Conservation (phyloP, 2,329 filamentous ascomycete species). For the Colletotrichum caudatum region DNA sequence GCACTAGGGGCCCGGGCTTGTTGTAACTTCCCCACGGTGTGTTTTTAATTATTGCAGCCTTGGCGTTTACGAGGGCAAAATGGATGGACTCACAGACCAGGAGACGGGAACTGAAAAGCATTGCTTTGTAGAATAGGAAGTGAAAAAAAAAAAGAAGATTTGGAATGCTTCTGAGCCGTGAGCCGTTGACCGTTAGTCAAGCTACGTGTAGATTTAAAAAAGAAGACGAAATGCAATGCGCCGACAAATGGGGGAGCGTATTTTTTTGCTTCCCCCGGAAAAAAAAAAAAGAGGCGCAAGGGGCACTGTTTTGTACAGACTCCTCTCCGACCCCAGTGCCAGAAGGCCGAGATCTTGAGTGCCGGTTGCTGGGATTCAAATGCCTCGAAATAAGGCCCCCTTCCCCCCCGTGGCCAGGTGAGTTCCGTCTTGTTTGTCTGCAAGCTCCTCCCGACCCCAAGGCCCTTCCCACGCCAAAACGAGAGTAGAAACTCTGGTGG, state of each 20-base stretch:
- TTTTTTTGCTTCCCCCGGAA: constrained; percentile 27
- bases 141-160: not conserved
- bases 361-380: constrained; percentile 11
- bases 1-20: constrained; percentile 4
- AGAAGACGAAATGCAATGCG: constrained; percentile 22
- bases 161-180: constrained; percentile 24
- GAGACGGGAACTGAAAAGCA: constrained; percentile 8
- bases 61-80: constrained; percentile 24
- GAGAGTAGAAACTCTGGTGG: not conserved
- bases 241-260: constrained; percentile 7
- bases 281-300: not conserved
- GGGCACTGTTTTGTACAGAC: constrained; percentile 34
- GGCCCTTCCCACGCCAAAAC: not conserved
- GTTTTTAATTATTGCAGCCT: constrained; percentile 4
- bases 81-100: not conserved
- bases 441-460: constrained; percentile 3
- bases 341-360: constrained; percentile 6
- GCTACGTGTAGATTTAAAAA: not conserved
- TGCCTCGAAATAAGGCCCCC: constrained; percentile 10
- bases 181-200: constrained; percentile 4
- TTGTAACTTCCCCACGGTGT: constrained; percentile 17
- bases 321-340: constrained; percentile 9
- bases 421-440: constrained; percentile 16
- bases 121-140: constrained; percentile 28
- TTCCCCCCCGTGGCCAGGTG: not conserved